Percentiles rank a stretch among this genome's conserved stretches.
Conservation (phyloP, 2,329 filamentous ascomycete species). For the Pseudogymnoascus sp. region DNA sequence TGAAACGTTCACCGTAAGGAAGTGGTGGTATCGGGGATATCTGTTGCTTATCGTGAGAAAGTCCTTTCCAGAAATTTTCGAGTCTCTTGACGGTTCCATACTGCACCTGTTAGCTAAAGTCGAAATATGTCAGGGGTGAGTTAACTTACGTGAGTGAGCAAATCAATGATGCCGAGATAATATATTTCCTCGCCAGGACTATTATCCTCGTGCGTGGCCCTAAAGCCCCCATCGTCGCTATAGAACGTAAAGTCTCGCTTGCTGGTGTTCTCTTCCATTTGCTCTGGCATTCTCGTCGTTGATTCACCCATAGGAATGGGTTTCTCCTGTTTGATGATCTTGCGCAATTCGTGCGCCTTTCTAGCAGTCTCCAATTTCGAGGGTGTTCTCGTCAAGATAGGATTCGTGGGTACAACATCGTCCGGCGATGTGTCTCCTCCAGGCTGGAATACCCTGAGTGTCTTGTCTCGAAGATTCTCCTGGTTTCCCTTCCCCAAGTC, state of each 20-base stretch:
- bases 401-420: conserved; percentile 38
- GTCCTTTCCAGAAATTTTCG: conserved; percentile 94
- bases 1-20: conserved; percentile 86
- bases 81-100: conserved; percentile 92
- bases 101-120: conserved; percentile 36
- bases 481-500: conserved; percentile 86
- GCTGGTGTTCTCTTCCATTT: conserved; percentile 66
- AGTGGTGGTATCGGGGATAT: conserved; percentile 90
- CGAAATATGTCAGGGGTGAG: not conserved
- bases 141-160: conserved; percentile 79
- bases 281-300: conserved; percentile 79
- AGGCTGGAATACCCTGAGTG: conserved; percentile 87
- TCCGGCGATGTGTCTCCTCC: conserved; percentile 58
- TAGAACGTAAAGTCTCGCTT: conserved; percentile 76
- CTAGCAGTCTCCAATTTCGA: conserved; percentile 87
- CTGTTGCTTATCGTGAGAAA: conserved; percentile 72
- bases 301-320: conserved; percentile 87
- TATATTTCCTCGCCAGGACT: conserved; percentile 84
- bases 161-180: conserved; percentile 97
- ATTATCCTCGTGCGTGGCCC: conserved; percentile 87
- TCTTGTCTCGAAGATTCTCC: conserved; percentile 84
- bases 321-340: conserved; percentile 87
- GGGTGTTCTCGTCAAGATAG: conserved; percentile 73
- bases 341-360: conserved; percentile 81
- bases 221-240: conserved; percentile 85